phyloP scores from a whole-genome alignment of 805 yeast genomes.

The Barnettozyma pratensis region DNA sequence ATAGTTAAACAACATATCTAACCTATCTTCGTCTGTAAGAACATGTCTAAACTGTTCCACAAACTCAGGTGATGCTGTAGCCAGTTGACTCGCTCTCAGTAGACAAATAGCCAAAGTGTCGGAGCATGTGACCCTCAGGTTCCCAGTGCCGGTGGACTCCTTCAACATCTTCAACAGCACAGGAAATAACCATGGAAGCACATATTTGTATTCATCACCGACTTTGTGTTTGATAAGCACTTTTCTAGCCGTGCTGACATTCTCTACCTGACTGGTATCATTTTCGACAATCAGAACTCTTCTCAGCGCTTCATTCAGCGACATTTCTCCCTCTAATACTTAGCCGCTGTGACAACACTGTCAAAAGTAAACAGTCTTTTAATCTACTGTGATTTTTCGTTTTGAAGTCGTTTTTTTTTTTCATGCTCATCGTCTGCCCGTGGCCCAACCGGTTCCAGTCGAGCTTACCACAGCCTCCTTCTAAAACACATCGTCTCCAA shows the following conservation, averaged over 20 bases:
- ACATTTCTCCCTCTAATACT: background rate
- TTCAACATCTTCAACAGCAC: conserved; percentile 29
- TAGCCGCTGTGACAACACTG: background rate
- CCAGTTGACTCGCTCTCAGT: conserved; percentile 45
- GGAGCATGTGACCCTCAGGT: conserved; percentile 38
- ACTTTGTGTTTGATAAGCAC: conserved; percentile 16
- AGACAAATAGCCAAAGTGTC: conserved; percentile 68
- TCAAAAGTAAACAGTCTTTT: too few species aligned
- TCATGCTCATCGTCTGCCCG: background rate
- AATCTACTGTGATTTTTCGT: background rate
- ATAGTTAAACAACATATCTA: conserved; percentile 40
- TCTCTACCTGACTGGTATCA: background rate
- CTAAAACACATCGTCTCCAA: background rate
- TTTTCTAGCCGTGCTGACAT: background rate
- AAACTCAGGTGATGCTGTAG: conserved; percentile 11
- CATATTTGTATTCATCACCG: conserved; percentile 8
- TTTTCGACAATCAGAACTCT: background rate
- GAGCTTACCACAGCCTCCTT: background rate
- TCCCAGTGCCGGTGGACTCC: conserved; percentile 30
- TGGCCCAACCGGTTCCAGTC: background rate
- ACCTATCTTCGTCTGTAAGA: conserved; percentile 14
- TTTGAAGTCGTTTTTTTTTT: background rate
- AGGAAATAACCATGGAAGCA: conserved; percentile 20
- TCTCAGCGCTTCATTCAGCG: background rate
- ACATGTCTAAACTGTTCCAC: conserved; percentile 4